Conservation (phyloP, 1,284 basidiomycete species). For the Boletellus sp. region DNA sequence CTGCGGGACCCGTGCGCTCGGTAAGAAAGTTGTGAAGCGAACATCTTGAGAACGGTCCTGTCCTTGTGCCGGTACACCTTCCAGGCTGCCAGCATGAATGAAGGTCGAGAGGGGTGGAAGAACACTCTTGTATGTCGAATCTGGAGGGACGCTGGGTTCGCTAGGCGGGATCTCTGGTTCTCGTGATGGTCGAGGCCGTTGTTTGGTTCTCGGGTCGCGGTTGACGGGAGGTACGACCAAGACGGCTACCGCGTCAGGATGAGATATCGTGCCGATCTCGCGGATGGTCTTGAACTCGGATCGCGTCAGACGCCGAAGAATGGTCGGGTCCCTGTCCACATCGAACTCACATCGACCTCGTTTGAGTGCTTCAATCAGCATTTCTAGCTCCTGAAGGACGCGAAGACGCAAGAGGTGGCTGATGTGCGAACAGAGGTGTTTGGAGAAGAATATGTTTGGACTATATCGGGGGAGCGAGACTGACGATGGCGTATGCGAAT, state of each 20-base stretch:
- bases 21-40: slow-evolving; percentile 30
- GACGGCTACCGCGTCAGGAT: slow-evolving; percentile 54
- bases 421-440: slow-evolving; percentile 50
- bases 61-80: not conserved
- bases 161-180: slow-evolving; percentile 25
- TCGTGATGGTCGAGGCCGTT: slow-evolving; percentile 42
- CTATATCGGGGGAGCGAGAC: slow-evolving; percentile 33
- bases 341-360: slow-evolving; percentile 9
- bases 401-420: slow-evolving; percentile 64
- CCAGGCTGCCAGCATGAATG: slow-evolving; percentile 10
- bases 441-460: slow-evolving; percentile 33
- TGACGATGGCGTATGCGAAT: slow-evolving; percentile 8
- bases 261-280: slow-evolving; percentile 45
- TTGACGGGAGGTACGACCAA: slow-evolving; percentile 70
- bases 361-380: slow-evolving; percentile 40
- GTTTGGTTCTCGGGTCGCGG: slow-evolving; percentile 46
- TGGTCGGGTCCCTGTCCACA: slow-evolving; percentile 15
- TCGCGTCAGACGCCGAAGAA: slow-evolving; percentile 61
- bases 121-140: slow-evolving; percentile 24
- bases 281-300: slow-evolving; percentile 54
- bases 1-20: slow-evolving; percentile 50
- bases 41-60: slow-evolving; percentile 9
- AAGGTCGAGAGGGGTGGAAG: slow-evolving; percentile 39
- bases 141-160: slow-evolving; percentile 4
- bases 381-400: slow-evolving; percentile 67